Base-by-base conservation (phyloP, 2,329 filamentous ascomycete species). In the Kalmusia sp. region DNA sequence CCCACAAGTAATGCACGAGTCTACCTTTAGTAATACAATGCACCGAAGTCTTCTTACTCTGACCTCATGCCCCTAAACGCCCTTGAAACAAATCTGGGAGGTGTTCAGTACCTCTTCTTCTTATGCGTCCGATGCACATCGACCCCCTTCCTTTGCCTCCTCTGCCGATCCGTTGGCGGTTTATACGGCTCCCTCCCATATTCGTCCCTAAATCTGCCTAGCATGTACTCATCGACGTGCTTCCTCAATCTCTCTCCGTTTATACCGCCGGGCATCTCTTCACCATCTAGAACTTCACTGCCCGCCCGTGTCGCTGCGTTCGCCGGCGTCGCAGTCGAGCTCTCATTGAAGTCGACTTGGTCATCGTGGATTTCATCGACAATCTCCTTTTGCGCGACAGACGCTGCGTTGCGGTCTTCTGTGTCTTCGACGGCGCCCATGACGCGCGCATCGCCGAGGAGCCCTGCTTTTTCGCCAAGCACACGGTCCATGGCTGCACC, bases 351-450 rank as follows among this genome's bases (percentile, higher is more conserved):
- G 49, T 76, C 73, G 19, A 70, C 80, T 39, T 79, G 75, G 15
- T 77, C 76, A 24, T 79, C 78, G 15, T 72, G 72, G 6, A 73
- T 76, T 34, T 76, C 73, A 5, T 91, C 87, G 40, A 88, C 84
- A 12, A 95, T 88, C 72, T 99, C 95, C 68, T 90, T 95, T 70
- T 96, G 90, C 0, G 95, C 95, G 8, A 90, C 85, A 46, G 90
- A 89, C 2, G 95, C 95, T 0, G 95, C 95, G 22, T 87, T 87
- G 12, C 93, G 91, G 69, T 99, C 95, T 70, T 99, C 95, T 41
- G 85, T 86, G 65, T 99, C 95, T 75, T 99, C 95, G 0, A 92
- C 93, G 59, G 91, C 89, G 63, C 96, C 92, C 27, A 99, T 87
- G 0, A 88, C 91, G 14, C 88, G 84, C 3, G 87, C 85, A 22